phyloP scores from a whole-genome alignment of 331 rosid genomes.

The Erythrophleum ivorense region DNA sequence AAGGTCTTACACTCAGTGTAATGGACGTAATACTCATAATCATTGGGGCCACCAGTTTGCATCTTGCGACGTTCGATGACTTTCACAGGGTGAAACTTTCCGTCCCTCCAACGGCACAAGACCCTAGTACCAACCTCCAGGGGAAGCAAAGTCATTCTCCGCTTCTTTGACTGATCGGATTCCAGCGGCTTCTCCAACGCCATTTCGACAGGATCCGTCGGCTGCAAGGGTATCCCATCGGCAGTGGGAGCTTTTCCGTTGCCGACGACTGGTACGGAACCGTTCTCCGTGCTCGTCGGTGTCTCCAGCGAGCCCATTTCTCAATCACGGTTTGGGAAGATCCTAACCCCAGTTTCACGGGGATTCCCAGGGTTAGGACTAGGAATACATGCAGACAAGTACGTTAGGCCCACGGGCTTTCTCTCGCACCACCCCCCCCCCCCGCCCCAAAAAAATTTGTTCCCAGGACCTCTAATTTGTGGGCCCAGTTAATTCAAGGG shows the following conservation, averaged over 20 bases:
- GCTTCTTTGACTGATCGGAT: conserved; percentile 57
- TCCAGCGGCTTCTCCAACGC: conserved; percentile 45
- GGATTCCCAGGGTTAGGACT: background rate
- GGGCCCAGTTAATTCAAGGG: too few species aligned
- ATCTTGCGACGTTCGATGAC: conserved; percentile 90
- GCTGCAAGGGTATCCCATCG: conserved; percentile 32
- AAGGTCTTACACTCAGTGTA: conserved; percentile 92
- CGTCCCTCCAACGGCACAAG: conserved; percentile 98
- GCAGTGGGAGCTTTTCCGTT: conserved; percentile 43
- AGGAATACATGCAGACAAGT: background rate
- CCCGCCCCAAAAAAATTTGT: background rate
- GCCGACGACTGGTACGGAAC: conserved; percentile 48
- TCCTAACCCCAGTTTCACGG: background rate
- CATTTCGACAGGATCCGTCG: conserved; percentile 27
- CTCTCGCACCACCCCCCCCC: too few species aligned
- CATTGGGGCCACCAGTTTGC: conserved; percentile 47
- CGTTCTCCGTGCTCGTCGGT: conserved; percentile 61
- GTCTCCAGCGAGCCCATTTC: conserved; percentile 80
- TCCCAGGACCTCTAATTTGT: background rate
- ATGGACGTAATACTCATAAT: conserved; percentile 96
- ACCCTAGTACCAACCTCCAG: conserved; percentile 95
- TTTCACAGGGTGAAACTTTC: conserved; percentile 87
- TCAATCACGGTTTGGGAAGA: background rate
- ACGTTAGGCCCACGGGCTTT: conserved; percentile 2
- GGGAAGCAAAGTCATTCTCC: conserved; percentile 71